phyloP scores from a whole-genome alignment of 2,329 filamentous ascomycete genomes.

The Cladobotryum mycophilum region DNA sequence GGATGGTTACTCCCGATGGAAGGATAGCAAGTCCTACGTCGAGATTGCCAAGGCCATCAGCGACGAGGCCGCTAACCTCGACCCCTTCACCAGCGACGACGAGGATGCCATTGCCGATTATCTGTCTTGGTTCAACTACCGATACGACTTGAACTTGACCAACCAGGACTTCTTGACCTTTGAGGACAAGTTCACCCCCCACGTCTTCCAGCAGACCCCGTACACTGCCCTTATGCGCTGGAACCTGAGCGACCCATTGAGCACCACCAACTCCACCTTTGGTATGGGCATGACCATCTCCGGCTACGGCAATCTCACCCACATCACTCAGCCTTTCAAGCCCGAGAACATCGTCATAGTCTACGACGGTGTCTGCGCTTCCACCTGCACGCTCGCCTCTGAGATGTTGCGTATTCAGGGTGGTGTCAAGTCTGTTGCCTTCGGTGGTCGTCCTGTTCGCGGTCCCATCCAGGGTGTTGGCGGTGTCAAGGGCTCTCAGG shows the following conservation, averaged over 20 bases:
- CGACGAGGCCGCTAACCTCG: slow-evolving; percentile 35
- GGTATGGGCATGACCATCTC: slow-evolving; percentile 29
- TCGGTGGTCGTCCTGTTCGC: slow-evolving; percentile 43
- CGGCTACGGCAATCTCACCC: slow-evolving; percentile 34
- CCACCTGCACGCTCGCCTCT: slow-evolving; percentile 51
- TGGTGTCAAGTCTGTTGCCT: slow-evolving; percentile 44
- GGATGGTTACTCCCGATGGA: slow-evolving; percentile 35
- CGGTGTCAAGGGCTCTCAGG: slow-evolving; percentile 45
- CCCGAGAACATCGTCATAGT: slow-evolving; percentile 53
- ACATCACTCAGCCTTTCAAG: slow-evolving; percentile 45
- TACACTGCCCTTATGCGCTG: slow-evolving; percentile 49
- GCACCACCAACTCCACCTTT: slow-evolving; percentile 30
- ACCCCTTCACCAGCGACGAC: slow-evolving; percentile 40
- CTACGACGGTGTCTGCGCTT: slow-evolving; percentile 54
- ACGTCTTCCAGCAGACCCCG: slow-evolving; percentile 40
- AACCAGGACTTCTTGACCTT: slow-evolving; percentile 44
- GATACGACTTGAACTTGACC: slow-evolving; percentile 43
- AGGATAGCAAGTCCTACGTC: slow-evolving; percentile 34
- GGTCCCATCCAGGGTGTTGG: slow-evolving; percentile 49
- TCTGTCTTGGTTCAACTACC: slow-evolving; percentile 45
- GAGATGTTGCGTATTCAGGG: slow-evolving; percentile 48
- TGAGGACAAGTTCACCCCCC: slow-evolving; percentile 38
- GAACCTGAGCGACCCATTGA: slow-evolving; percentile 40
- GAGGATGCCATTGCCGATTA: slow-evolving; percentile 32
- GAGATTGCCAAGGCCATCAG: slow-evolving; percentile 38